Conservation (phyloP, 371 early-diverging fungal genomes). For the Gilbertella persicaria region DNA sequence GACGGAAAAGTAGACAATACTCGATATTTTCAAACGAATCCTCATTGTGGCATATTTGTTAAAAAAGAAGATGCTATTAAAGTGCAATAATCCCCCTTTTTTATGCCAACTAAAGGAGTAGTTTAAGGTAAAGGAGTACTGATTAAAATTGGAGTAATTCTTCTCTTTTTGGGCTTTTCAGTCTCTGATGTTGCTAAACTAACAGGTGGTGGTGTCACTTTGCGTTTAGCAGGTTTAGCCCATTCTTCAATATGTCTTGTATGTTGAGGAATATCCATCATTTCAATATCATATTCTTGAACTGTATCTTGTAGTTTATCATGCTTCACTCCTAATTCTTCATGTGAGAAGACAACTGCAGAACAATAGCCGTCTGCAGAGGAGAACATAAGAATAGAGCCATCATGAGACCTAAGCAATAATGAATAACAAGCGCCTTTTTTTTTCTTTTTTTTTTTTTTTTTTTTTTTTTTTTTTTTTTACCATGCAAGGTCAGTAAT, state of each 20-base stretch:
- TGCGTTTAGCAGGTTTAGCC: slow-evolving; percentile 4
- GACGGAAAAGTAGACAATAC: slow-evolving; percentile 39
- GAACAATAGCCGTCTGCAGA: slow-evolving; percentile 93
- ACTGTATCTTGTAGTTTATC: slow-evolving; percentile 9
- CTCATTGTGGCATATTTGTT: slow-evolving; percentile 44
- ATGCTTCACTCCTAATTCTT: slow-evolving; percentile 55
- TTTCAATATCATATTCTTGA: slow-evolving; percentile 27
- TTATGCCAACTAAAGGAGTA: not conserved
- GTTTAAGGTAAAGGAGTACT: slow-evolving; percentile 10
- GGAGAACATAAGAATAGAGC: slow-evolving; percentile 70
- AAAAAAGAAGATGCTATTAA: slow-evolving; percentile 33
- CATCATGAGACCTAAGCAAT: slow-evolving; percentile 67
- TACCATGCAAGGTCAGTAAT: slow-evolving; percentile 90
- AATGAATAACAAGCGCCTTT: too few relatives aligned
- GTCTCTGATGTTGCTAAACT: not conserved
- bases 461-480: not conserved
- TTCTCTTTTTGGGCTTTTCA: slow-evolving; percentile 33
- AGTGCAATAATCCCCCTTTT: slow-evolving; percentile 5
- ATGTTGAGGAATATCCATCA: slow-evolving; percentile 27
- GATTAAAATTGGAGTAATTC: slow-evolving; percentile 42
- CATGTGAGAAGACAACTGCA: slow-evolving; percentile 72
- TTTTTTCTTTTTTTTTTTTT: too few relatives aligned
- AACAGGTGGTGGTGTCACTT: slow-evolving; percentile 2
- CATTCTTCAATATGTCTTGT: not conserved
- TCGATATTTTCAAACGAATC: slow-evolving; percentile 45